These are phyloP conservation scores for Agaricales sp. DNA, from an alignment of 1,284 basidiomycete species.

Conservation along the genomic window DNA sequence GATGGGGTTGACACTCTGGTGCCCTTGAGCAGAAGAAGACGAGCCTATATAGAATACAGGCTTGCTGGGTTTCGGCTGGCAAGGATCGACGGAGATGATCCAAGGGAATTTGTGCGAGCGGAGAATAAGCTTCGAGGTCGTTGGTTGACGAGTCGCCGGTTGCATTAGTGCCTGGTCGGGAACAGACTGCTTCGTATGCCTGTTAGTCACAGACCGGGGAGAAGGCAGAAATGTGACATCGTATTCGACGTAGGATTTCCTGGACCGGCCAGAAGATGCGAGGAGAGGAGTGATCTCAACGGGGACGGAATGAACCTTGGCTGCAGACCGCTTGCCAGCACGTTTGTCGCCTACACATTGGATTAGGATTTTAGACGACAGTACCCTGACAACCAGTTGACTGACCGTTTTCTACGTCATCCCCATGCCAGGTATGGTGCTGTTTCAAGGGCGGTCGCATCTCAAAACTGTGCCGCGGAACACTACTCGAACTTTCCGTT, in stretches of 20 bases:
- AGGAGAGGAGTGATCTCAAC: neutral
- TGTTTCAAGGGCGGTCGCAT: neutral
- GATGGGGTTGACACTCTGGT: conserved; percentile 25
- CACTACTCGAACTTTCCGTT: neutral
- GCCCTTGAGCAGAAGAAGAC: conserved; percentile 21
- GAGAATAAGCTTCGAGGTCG: conserved; percentile 40
- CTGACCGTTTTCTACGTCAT: neutral
- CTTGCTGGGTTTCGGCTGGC: conserved; percentile 13
- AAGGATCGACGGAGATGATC: conserved; percentile 38
- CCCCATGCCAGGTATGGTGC: neutral
- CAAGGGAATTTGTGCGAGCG: conserved; percentile 52
- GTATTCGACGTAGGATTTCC: conserved; percentile 35
- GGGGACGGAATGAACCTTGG: neutral
- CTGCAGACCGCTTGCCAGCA: neutral
- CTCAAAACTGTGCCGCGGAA: neutral
- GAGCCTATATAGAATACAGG: conserved; percentile 15
- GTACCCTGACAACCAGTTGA: too few species aligned
- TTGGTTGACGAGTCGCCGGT: conserved; percentile 53
- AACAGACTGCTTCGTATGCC: conserved; percentile 40
- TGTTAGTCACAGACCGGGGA: conserved; percentile 44
- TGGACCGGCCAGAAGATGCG: neutral
- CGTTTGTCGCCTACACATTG: neutral
- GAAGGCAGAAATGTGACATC: conserved; percentile 50
- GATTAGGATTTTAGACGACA: neutral
- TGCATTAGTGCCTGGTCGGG: conserved; percentile 48